Base-by-base conservation (phyloP, 768 basidiomycete genomes). In the Leucogyrophana mollusca region DNA sequence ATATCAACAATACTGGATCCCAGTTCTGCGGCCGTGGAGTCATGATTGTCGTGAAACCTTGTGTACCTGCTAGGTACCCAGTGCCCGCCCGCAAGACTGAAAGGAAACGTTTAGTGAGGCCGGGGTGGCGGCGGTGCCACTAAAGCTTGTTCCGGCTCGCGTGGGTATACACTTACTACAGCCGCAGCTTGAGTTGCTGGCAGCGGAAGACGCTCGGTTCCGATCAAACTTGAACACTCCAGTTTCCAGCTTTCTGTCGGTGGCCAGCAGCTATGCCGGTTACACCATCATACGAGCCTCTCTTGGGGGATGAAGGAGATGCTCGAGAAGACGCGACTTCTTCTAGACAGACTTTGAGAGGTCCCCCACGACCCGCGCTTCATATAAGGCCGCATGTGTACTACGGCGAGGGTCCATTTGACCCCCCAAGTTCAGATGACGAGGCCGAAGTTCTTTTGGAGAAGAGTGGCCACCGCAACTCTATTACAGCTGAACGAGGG, bases 1-100 rank as follows among this genome's bases (percentile, higher is more conserved):
- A 92, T 54, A 94, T 73, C 40, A 96, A 78, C 47, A 95, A 69
- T 3, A 90, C 69, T 16, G 94, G 94, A 62, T 97, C 94, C 94
- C 94, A 96, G 52, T 68, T 57, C 18, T 22, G 21, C 32, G 69
- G 66, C 50, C 73, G 74, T 44, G 65, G 65, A 34, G 68, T 51
- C 71, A 72, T 73, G 47, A 32, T 49, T 25, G 23, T 16, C 17
- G 33, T 40, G 11, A 27, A 35, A 18, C 22, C 13, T 30, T 30
- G 27, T n/a, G n/a, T n/a, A 30, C 13, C 6, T 30, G 6, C 27
- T 30, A 13, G 13, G 27, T 30, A 13, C 24, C 22, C 32, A 38
- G 42, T 40, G 38, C 45, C 54, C 20, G 17, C 13, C 23, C 18
- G 13, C 32, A 14, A 30, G 20, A 7, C 9, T 34, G 16, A 25